Conservation (phyloP, 345 rosid genomes). For the Eucalyptus sp. region DNA sequence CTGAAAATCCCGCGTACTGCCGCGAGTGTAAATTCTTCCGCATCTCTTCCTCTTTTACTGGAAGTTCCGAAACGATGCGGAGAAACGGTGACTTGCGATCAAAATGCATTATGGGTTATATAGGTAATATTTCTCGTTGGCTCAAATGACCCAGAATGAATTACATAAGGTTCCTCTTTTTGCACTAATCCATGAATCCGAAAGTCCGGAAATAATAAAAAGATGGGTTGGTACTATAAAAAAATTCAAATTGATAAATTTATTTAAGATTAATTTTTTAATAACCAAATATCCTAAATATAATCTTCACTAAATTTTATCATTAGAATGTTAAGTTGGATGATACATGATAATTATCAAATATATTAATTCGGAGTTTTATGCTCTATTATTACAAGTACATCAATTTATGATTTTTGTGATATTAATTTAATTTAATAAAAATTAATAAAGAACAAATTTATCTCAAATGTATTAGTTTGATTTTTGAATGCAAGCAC, state of each 20-base stretch:
- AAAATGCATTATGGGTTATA: not conserved
- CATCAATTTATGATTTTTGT: fast-evolving
- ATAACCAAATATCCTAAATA: fast-evolving
- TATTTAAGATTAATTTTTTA: too few relatives aligned
- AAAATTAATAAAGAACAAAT: fast-evolving
- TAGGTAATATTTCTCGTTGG: not conserved
- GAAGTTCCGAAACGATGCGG: not conserved
- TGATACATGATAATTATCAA: fast-evolving
- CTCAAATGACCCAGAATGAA: not conserved
- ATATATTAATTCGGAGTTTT: too few relatives aligned
- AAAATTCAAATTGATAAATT: too few relatives aligned
- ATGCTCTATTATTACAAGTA: fast-evolving
- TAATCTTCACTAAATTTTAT: too few relatives aligned
- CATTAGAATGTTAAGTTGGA: fast-evolving
- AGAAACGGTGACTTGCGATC: not conserved
- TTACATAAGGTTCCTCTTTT: not conserved
- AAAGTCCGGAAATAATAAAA: too few relatives aligned
- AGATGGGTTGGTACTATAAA: too few relatives aligned
- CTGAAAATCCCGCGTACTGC: not conserved
- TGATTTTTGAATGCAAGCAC: too few relatives aligned
- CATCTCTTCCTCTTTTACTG: not conserved
- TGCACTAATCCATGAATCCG: not conserved
- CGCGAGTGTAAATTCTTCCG: not conserved
- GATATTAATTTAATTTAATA: too few relatives aligned
- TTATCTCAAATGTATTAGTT: too few relatives aligned